Conservation (phyloP, 2,329 filamentous ascomycete species). For the Xylaria sp. region DNA sequence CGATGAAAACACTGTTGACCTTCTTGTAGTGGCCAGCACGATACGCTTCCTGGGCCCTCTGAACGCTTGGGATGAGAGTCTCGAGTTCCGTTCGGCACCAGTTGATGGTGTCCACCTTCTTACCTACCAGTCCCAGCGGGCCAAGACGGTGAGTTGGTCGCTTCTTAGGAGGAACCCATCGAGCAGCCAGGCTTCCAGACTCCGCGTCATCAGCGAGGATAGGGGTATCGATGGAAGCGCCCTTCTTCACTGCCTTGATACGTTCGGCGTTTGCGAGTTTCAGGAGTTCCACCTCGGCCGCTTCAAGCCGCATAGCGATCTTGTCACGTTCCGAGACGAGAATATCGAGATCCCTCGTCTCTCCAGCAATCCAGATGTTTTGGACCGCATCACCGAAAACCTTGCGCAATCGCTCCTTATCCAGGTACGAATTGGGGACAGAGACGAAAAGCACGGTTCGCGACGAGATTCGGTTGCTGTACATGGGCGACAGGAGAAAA, state of each 20-base stretch:
- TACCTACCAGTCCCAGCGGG: conserved; percentile 63
- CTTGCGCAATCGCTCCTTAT: conserved; percentile 68
- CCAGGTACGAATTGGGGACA: conserved; percentile 72
- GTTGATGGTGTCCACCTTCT: conserved; percentile 91
- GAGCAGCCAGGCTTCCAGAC: conserved; percentile 64
- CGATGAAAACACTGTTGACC: conserved; percentile 79
- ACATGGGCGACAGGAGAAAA: conserved; percentile 79
- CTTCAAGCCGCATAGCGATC: conserved; percentile 75
- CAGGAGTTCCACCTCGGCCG: conserved; percentile 80
- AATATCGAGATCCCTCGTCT: conserved; percentile 71
- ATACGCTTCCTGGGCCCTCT: conserved; percentile 63
- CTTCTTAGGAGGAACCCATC: conserved; percentile 68
- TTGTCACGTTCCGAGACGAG: conserved; percentile 77
- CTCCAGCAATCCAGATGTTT: conserved; percentile 76
- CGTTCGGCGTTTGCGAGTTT: conserved; percentile 69
- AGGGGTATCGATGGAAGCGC: conserved; percentile 36
- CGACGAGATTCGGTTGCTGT: conserved; percentile 80
- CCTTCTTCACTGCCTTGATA: conserved; percentile 61
- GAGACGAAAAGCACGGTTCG: conserved; percentile 85
- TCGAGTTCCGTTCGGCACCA: conserved; percentile 78
- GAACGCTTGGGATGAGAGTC: conserved; percentile 66
- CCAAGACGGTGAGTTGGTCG: conserved; percentile 72
- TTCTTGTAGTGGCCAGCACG: conserved; percentile 58
- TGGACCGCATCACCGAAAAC: conserved; percentile 80
- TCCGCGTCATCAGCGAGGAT: conserved; percentile 56